Evolutionary conservation across 805 yeast species (phyloP), one percentile per base, ranked within the genome.

Genomic region (Kockiozyma suomiensis): DNA sequence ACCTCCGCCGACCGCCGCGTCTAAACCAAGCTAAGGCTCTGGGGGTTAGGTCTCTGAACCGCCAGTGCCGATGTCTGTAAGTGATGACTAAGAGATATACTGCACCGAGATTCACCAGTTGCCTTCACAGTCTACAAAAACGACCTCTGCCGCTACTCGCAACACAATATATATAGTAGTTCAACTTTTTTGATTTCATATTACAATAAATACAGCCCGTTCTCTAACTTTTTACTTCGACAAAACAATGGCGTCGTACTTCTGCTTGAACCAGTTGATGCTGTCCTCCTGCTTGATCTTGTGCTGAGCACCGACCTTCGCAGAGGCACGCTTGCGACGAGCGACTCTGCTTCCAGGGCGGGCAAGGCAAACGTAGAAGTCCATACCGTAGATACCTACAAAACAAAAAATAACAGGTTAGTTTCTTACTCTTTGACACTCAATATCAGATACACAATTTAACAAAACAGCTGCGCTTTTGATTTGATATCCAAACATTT

Each of bases 271-370:
- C 99, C 99, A 94, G 79, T 84, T 81, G 79, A 94, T 89, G 81
- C 97, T 78, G 81, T 93, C 98, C 77, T 89, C 96, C 84, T 87
- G 90, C 79, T 81, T 79, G 78, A 96, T 88, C 81, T 85, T 85
- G 89, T 94, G 99, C 76, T 83, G 75, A 87, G 88, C 86, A 82
- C 99, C 99, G 73, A 94, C 83, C 73, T 81, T 82, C 75, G 90
- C 83, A 78, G 85, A 83, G 78, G 88, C 83, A 85, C 96, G 90
- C 96, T 94, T 94, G 65, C 81, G 77, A 68, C 98, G 93, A 76
- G 98, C 85, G 74, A 94, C 89, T 85, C 99, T 90, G 85, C 85
- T 87, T 84, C 99, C 99, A 78, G 97, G 94, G 85, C 99, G 93
- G 81, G 97, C 97, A 84, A 94, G 83, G 78, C 93, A 97, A 78